Evolutionary conservation across 768 basidiomycete species (phyloP).

Genomic region (Pisolithus tinctorius): DNA sequence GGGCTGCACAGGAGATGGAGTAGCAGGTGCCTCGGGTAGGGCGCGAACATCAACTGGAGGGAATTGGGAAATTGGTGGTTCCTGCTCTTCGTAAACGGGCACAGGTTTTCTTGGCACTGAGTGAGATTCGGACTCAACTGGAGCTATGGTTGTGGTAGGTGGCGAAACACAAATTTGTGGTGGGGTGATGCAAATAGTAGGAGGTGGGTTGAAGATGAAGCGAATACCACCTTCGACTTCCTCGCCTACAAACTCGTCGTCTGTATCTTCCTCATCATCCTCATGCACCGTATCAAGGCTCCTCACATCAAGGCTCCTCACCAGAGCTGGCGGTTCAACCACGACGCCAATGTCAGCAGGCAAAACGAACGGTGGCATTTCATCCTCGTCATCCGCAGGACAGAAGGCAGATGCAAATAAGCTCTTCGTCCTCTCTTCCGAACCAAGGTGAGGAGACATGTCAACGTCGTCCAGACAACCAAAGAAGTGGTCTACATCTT

Average conservation of each 20-base stretch:
- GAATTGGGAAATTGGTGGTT: slow-evolving; percentile 21
- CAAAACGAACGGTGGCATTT: slow-evolving; percentile 42
- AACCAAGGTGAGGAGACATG: slow-evolving; percentile 40
- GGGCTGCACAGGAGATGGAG: slow-evolving; percentile 8
- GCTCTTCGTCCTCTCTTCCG: slow-evolving; percentile 49
- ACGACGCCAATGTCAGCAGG: slow-evolving; percentile 41
- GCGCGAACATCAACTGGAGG: slow-evolving; percentile 10
- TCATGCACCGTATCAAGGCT: slow-evolving; percentile 36
- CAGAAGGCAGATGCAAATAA: slow-evolving; percentile 51
- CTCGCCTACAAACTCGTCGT: slow-evolving; percentile 51
- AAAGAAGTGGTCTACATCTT: slow-evolving; percentile 73
- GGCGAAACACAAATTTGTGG: slow-evolving; percentile 19
- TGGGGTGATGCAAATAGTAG: slow-evolving; percentile 21
- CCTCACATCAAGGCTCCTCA: slow-evolving; percentile 26
- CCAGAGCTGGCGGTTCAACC: slow-evolving; percentile 20
- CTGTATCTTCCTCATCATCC: slow-evolving; percentile 31
- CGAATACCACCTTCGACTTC: slow-evolving; percentile 60
- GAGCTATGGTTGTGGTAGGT: slow-evolving; percentile 17
- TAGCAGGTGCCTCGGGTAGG: slow-evolving; percentile 5
- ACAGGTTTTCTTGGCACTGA: slow-evolving; percentile 2
- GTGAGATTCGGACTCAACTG: slow-evolving; percentile 12
- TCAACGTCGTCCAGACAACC: slow-evolving; percentile 56
- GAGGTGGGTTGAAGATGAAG: slow-evolving; percentile 67
- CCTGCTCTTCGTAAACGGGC: slow-evolving; percentile 13
- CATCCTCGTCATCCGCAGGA: slow-evolving; percentile 42